Base-by-base conservation (phyloP, 2,329 filamentous ascomycete species). In the Microsporum audouinii region DNA sequence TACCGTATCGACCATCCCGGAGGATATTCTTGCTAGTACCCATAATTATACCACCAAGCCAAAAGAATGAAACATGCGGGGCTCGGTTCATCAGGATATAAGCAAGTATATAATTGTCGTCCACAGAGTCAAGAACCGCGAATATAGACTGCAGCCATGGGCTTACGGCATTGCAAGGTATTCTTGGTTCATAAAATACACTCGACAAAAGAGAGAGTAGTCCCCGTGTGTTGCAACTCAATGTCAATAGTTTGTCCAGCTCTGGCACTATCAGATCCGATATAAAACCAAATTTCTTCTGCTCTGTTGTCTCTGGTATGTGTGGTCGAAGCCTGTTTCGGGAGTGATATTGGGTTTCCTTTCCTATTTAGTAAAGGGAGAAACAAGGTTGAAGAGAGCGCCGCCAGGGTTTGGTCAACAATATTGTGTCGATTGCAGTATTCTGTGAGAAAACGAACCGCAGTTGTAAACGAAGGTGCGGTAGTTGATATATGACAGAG, bases 81-180 rank as follows among this genome's bases (percentile, higher is more conserved):
- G 55, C 60, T 31, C 68, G 63, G 39, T 67, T 63, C 65, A 69
- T 69, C 45, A 69, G 57, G 64, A 72, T 69, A 29, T 63, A 66
- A 31, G 65, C 65, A 33, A 70, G 61, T 31, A 67, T 14, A 1
- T 61, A 62, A 14, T 63, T 61, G n/a, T 63, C 58, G 6, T 47
- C 55, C 29, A 65, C 57, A 49, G 68, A 36, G 33, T 67, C 62
- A 33, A 72, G 68, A 29, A 66, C 65, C 34, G 66, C 65, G 4
- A 69, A 56, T 17, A 63, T 58, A 61, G 69, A 67, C 59, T 72
- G 67, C 5, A 72, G 58, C 69, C 68, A 72, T 59, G 68, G 64
- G 36, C 65, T 67, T 23, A 65, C 66, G 2, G 63, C 61, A 61
- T 72, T 72, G 63, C 68, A 72, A 43, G 69, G 60, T 5, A 72